These are phyloP conservation scores for Ananas comosus DNA, from an alignment of 176 grass and related monocot genomes.

Conservation along the genomic window DNA sequence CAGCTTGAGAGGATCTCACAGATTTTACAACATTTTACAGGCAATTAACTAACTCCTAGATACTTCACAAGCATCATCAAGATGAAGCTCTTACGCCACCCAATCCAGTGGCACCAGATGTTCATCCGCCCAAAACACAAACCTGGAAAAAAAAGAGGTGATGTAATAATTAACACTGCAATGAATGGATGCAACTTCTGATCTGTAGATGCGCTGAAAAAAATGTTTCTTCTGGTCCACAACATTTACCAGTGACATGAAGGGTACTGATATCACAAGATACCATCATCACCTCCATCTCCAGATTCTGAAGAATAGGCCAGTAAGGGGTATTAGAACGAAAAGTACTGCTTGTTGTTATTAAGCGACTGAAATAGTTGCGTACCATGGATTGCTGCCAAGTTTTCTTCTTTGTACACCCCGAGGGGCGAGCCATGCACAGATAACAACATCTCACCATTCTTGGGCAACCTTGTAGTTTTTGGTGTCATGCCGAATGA, in stretches of 20 bases:
- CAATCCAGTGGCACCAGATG: too few relatives aligned
- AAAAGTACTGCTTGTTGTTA: neutral
- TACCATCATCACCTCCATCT: constrained; percentile 33
- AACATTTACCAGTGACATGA: neutral
- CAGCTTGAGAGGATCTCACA: too few relatives aligned
- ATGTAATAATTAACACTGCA: too few relatives aligned
- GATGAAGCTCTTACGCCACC: too few relatives aligned
- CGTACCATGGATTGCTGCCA: constrained; percentile 54
- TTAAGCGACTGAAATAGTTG: constrained; percentile 8
- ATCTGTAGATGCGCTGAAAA: neutral
- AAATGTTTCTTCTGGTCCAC: neutral
- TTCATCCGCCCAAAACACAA: too few relatives aligned
- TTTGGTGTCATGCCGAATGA: constrained; percentile 82
- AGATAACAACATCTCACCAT: constrained; percentile 86
- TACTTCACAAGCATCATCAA: too few relatives aligned
- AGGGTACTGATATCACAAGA: neutral
- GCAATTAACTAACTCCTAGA: too few relatives aligned
- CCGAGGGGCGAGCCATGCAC: constrained; percentile 78
- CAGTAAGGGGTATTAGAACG: neutral
- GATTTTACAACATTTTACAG: too few relatives aligned
- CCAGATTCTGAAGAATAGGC: constrained; percentile 49
- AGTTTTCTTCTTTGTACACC: constrained; percentile 72
- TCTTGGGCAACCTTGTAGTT: constrained; percentile 62
- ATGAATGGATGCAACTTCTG: neutral
- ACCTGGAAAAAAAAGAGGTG: too few relatives aligned